phyloP scores from a whole-genome alignment of 345 rosid genomes.

The Kandelia obovata region DNA sequence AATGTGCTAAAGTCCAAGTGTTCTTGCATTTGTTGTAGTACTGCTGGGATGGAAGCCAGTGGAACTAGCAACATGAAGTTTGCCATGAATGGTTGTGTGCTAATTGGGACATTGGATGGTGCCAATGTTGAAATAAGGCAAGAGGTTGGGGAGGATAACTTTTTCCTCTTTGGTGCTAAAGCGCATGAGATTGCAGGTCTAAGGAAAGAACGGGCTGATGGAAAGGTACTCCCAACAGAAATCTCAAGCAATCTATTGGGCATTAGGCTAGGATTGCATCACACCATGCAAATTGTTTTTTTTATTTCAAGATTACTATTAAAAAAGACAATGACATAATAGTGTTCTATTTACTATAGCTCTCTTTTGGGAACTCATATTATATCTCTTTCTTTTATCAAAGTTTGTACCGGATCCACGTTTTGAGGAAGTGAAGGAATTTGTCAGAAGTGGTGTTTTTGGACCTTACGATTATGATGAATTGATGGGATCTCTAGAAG shows the following conservation, averaged over 20 bases:
- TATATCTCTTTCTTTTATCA: conserved; percentile 7
- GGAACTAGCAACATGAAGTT: conserved; percentile 97
- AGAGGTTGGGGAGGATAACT: conserved; percentile 80
- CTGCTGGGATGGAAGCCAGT: conserved; percentile 97
- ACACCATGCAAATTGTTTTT: too few species aligned
- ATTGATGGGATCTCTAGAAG: conserved; percentile 72
- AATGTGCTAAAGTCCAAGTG: neutral
- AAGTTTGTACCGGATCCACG: conserved; percentile 69
- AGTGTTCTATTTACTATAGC: neutral
- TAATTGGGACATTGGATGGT: conserved; percentile 82
- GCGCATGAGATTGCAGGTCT: conserved; percentile 67
- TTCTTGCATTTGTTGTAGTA: conserved; percentile 33
- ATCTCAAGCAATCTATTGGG: neutral
- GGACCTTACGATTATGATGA: conserved; percentile 59
- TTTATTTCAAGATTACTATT: too few species aligned
- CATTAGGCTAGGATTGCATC: neutral
- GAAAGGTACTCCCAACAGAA: conserved; percentile 42
- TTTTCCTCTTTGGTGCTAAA: conserved; percentile 79
- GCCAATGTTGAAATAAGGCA: conserved; percentile 79
- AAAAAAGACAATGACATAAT: neutral
- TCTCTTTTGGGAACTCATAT: neutral
- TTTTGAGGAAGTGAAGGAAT: conserved; percentile 76
- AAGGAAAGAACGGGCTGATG: conserved; percentile 69
- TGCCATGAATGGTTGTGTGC: conserved; percentile 76
- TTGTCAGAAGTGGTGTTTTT: conserved; percentile 57